Conservation (phyloP, 2,329 filamentous ascomycete species). For the Aspergillus sp. region DNA sequence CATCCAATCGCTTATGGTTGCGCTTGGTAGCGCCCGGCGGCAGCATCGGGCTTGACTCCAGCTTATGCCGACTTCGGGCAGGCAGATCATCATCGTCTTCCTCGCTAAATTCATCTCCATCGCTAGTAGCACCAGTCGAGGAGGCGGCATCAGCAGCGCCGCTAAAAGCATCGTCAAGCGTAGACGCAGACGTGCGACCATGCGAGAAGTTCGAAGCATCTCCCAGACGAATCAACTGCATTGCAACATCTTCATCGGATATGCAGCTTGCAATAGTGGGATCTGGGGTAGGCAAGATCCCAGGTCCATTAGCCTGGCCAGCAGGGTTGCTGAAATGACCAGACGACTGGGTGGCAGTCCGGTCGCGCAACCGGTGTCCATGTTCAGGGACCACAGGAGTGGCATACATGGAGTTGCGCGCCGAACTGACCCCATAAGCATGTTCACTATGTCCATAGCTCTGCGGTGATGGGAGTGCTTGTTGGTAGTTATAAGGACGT, state of each 20-base stretch:
- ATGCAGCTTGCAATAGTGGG: conserved; percentile 97
- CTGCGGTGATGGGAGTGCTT: conserved; percentile 78
- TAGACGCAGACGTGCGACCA: conserved; percentile 87
- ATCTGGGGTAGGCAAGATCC: conserved; percentile 84
- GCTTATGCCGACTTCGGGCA: conserved; percentile 37
- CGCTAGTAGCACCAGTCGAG: conserved; percentile 78
- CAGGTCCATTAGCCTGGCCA: conserved; percentile 38
- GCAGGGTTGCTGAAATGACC: conserved; percentile 37
- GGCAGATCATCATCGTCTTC: conserved; percentile 53
- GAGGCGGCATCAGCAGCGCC: conserved; percentile 80
- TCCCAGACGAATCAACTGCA: conserved; percentile 92
- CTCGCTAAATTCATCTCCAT: conserved; percentile 61
- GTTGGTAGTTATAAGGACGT: conserved; percentile 73
- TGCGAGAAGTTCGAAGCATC: conserved; percentile 92
- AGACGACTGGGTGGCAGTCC: conserved; percentile 50
- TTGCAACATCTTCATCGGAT: conserved; percentile 95
- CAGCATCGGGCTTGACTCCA: conserved; percentile 38
- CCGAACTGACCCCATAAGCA: conserved; percentile 29
- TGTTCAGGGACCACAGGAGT: conserved; percentile 55
- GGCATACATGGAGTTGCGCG: conserved; percentile 49
- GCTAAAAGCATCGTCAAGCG: conserved; percentile 88
- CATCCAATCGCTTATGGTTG: conserved; percentile 46
- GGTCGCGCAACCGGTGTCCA: conserved; percentile 62
- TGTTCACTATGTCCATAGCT: conserved; percentile 58
- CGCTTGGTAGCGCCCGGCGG: conserved; percentile 43